Conservation (phyloP, 495 filamentous ascomycete species). For the Hypoxylon lienhwacheense region DNA sequence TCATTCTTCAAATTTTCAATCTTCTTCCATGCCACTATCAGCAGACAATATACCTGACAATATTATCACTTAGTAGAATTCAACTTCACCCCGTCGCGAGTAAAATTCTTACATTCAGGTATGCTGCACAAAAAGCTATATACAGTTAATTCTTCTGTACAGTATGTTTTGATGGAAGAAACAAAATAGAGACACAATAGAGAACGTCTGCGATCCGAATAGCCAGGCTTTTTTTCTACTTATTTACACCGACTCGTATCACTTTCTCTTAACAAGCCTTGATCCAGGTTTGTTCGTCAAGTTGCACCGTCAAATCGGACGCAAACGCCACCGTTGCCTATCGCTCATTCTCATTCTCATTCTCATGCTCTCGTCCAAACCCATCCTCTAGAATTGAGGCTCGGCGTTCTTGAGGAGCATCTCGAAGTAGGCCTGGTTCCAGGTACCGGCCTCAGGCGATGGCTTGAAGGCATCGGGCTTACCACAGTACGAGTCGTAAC, state of each 20-base stretch:
- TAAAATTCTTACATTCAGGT: constrained; percentile 16
- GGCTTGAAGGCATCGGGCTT: constrained; percentile 62
- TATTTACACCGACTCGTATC: constrained; percentile 9
- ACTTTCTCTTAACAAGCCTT: constrained; percentile 7
- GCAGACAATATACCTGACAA: background rate
- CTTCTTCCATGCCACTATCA: background rate
- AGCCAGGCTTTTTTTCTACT: constrained; percentile 7
- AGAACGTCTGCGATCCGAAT: constrained; percentile 24
- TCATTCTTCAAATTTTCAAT: too few relatives aligned
- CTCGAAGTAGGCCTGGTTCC: constrained; percentile 82
- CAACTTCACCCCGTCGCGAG: background rate
- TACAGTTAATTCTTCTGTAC: constrained; percentile 37
- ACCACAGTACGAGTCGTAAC: constrained; percentile 76
- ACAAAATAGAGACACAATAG: too few relatives aligned
- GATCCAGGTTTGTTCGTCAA: constrained; percentile 5
- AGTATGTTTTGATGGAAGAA: constrained; percentile 12
- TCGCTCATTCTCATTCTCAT: background rate
- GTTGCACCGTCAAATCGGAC: constrained; percentile 18
- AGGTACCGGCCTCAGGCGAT: constrained; percentile 75
- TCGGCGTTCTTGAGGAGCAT: constrained; percentile 68
- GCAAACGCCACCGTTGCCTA: constrained; percentile 5
- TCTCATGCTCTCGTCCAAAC: background rate
- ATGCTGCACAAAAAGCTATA: constrained; percentile 38
- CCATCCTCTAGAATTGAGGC: constrained; percentile 49
- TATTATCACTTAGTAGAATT: background rate